A percentile compares a stretch with the other conserved stretches of the same genome.
Evolutionary conservation across 2,329 filamentous ascomycete genomes (phyloP).

Genomic region (Ustulina deusta): DNA sequence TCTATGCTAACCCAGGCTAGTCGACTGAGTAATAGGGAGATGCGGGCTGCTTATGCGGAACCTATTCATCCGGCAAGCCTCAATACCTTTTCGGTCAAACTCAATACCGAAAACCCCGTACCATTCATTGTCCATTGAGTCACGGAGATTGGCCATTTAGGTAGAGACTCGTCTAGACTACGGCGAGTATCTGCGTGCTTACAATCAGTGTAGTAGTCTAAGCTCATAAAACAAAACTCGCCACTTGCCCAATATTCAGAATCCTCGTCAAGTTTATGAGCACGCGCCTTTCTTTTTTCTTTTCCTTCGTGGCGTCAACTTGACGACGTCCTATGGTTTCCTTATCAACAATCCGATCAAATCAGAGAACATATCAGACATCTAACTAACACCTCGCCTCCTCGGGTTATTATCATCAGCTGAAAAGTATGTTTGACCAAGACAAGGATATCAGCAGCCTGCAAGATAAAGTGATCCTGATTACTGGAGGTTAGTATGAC

Average conservation of each 20-base stretch:
- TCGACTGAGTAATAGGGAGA: not conserved
- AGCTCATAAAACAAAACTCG: not conserved
- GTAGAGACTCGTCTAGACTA: too few species aligned
- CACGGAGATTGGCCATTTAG: not conserved
- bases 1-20: not conserved
- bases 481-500: conserved; percentile 33
- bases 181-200: not conserved
- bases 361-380: not conserved
- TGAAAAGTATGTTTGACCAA: conserved; percentile 25
- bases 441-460: conserved; percentile 30
- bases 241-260: not conserved
- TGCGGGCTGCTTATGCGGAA: conserved; percentile 6
- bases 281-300: not conserved
- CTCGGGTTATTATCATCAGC: not conserved
- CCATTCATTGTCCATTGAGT: not conserved
- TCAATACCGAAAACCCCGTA: not conserved
- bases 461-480: conserved; percentile 32
- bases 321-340: not conserved
- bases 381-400: not conserved
- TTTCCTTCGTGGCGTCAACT: not conserved
- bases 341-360: not conserved
- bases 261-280: not conserved
- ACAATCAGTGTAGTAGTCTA: not conserved
- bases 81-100: not conserved
- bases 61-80: not conserved